These are phyloP conservation scores for Xylariaceae sp. DNA, from an alignment of 2,329 filamentous ascomycete species.

Conservation along the genomic window DNA sequence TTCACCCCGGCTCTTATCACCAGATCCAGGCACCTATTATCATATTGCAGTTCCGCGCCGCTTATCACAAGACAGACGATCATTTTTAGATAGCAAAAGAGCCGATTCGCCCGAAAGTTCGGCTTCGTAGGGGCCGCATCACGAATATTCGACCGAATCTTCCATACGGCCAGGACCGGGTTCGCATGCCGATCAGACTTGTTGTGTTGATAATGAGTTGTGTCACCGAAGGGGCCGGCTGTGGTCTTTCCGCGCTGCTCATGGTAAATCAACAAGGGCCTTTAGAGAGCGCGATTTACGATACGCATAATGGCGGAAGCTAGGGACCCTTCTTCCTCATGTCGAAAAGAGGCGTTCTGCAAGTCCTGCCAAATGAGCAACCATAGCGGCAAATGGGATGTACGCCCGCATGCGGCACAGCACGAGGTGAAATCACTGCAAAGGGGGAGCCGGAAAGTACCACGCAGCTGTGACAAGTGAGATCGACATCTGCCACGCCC, in stretches of 20 bases:
- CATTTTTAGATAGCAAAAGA: not conserved
- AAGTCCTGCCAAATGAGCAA: conserved; percentile 23
- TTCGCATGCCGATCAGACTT: not conserved
- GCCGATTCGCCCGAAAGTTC: not conserved
- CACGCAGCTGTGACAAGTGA: conserved; percentile 28
- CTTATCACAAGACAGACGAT: not conserved
- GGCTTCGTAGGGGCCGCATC: not conserved
- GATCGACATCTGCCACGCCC: conserved; percentile 29
- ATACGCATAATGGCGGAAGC: too few species aligned
- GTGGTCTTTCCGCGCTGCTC: not conserved
- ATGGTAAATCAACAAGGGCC: conserved; percentile 12
- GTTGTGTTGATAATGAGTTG: not conserved
- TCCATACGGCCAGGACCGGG: not conserved
- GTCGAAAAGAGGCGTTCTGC: conserved; percentile 14
- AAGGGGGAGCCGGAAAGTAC: conserved; percentile 24
- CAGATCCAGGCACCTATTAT: conserved; percentile 13
- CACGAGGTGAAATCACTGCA: conserved; percentile 13
- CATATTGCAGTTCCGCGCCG: conserved; percentile 16
- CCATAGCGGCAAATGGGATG: conserved; percentile 6
- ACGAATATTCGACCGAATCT: not conserved
- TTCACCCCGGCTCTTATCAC: conserved; percentile 7
- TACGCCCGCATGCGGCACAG: conserved; percentile 28
- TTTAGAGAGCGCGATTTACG: too few species aligned
- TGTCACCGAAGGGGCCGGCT: not conserved
- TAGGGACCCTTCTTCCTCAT: conserved; percentile 17